Base-by-base conservation (phyloP, 176 grass and related monocot species). In the Aechmea fasciata region DNA sequence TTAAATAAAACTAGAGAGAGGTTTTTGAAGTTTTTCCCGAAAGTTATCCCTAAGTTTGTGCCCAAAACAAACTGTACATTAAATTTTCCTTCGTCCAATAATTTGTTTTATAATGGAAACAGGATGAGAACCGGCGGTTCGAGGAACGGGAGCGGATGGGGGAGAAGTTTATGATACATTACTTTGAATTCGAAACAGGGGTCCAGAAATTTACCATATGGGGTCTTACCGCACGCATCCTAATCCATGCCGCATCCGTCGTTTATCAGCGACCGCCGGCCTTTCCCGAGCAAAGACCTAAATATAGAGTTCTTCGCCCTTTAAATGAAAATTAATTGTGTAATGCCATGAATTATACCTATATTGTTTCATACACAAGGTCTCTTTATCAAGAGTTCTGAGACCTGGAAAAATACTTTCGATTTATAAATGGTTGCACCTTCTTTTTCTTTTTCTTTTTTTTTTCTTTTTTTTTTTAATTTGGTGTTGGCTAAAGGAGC, bases 111-210 rank as follows among this genome's bases (percentile, higher is more conserved):
- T 64, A 17, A 64, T 25, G 54, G 64, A 48, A 41, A 28, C 70
- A 85, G 89, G 84, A 91, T 7, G 69, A 91, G 64, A 79, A 76
- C 65, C 52, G 73, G 59, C 76, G 75, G 57, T 91, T 79, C 0
- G 76, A 77, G 73, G 89, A 87, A 11, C 75, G 62, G 52, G 89
- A 91, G 71, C 82, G 84, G 84, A 85, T 87, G 89, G 82, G 85
- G 47, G 82, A 91, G 73, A 53, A 54, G 19, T 87, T 71, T 80
- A 81, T 80, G 59, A 3, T 85, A 24, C 85, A 87, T 71, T 63
- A 80, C 59, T 91, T 91, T 13, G 52, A 51, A 50, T 91, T 79
- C 8, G 73, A 79, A 23, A 77, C 83, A 52, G 82, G 13, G 3
- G 66, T 52, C 24, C 48, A 75, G 19, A 79, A 85, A 26, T 91